A percentile compares a stretch with the other conserved stretches of the same genome.
These are phyloP conservation scores for Entomophthora muscae DNA, from an alignment of 371 early-diverging fungal species.

Conservation along the genomic window DNA sequence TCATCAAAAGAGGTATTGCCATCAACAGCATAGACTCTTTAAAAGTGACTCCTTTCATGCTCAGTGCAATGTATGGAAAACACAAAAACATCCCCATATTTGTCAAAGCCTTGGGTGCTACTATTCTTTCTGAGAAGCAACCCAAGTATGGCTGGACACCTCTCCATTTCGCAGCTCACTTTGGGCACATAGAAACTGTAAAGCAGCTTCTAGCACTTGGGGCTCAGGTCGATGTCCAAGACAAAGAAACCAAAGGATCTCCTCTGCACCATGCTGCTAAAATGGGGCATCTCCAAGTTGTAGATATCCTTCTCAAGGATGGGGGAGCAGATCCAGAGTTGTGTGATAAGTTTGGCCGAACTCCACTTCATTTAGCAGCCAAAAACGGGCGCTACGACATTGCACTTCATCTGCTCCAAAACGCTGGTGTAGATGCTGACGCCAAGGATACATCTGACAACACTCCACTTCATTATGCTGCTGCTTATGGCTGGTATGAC, in stretches of 20 bases:
- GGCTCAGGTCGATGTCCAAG: constrained; percentile 22
- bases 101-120: constrained; percentile 16
- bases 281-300: constrained; percentile 26
- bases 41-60: constrained; percentile 27
- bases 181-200: constrained; percentile 27
- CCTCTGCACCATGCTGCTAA: constrained; percentile 26
- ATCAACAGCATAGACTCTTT: constrained; percentile 18
- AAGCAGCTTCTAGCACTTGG: constrained; percentile 21
- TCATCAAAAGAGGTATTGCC: constrained; percentile 20
- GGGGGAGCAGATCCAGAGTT: constrained; percentile 24
- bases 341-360: no score
- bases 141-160: constrained; percentile 23
- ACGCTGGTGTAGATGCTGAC: constrained; percentile 24
- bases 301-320: constrained; percentile 22
- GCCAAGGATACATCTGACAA: constrained; percentile 28
- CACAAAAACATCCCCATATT: constrained; percentile 18
- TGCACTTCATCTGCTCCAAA: constrained; percentile 18
- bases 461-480: constrained; percentile 30
- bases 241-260: constrained; percentile 21
- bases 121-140: constrained; percentile 20
- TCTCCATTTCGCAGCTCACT: constrained; percentile 33
- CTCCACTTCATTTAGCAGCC: constrained; percentile 26
- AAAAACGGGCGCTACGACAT: constrained; percentile 26
- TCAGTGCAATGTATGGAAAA: constrained; percentile 33
- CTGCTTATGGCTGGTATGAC: constrained; percentile 27